These are phyloP conservation scores for Chernovozyma aurita DNA, from an alignment of 1,139 yeast genomes.

Conservation along the genomic window DNA sequence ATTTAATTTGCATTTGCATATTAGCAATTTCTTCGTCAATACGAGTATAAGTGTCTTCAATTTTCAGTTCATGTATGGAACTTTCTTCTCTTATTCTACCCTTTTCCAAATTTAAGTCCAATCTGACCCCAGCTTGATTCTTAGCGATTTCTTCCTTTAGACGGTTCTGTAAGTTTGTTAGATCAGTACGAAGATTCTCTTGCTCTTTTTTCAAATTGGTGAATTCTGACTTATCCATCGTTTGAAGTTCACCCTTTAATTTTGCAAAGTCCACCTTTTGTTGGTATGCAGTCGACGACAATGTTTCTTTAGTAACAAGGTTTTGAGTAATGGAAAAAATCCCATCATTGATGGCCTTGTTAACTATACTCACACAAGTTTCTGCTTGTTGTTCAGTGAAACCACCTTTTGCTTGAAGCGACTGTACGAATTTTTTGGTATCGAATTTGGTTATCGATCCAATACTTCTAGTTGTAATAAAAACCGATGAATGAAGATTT, in stretches of 20 bases:
- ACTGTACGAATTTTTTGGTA: conserved; percentile 70
- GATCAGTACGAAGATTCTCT: conserved; percentile 76
- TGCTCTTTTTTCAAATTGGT: conserved; percentile 81
- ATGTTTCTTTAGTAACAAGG: conserved; percentile 74
- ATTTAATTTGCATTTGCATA: conserved; percentile 90
- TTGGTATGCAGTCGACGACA: conserved; percentile 83
- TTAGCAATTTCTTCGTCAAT: conserved; percentile 94
- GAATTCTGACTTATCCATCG: conserved; percentile 83
- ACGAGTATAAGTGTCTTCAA: conserved; percentile 90
- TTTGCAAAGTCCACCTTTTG: conserved; percentile 96
- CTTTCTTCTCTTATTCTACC: conserved; percentile 94
- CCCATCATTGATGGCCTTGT: conserved; percentile 79
- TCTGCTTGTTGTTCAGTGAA: conserved; percentile 76
- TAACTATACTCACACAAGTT: conserved; percentile 70
- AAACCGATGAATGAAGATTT: too few species aligned
- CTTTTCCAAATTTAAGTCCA: conserved; percentile 88
- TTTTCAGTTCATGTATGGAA: conserved; percentile 86
- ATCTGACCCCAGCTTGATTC: conserved; percentile 82
- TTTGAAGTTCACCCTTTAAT: conserved; percentile 82
- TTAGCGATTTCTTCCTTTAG: conserved; percentile 90
- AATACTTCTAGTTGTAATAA: conserved; percentile 9
- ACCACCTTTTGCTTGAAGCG: conserved; percentile 63
- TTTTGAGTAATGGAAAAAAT: conserved; percentile 69
- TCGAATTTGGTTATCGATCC: conserved; percentile 57
- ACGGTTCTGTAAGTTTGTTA: conserved; percentile 79